phyloP scores from a whole-genome alignment of 306 rosid species.

The Purshia tridentata region DNA sequence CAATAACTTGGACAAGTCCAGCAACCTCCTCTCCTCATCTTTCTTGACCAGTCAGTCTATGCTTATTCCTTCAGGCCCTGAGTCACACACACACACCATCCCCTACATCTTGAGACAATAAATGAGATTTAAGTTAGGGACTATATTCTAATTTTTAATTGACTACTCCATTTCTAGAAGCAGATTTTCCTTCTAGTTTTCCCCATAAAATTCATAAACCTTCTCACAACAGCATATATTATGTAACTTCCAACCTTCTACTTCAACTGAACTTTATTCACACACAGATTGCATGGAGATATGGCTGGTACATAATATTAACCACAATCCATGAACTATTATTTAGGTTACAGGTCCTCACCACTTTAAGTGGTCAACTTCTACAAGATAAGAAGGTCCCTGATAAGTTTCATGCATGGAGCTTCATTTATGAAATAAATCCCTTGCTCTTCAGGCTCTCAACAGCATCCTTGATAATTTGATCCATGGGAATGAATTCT shows the following conservation, averaged over 20 bases:
- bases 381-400: not conserved
- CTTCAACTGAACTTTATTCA: not conserved
- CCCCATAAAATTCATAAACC: not conserved
- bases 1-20: too few species aligned
- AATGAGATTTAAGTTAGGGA: too few species aligned
- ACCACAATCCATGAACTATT: not conserved
- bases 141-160: not conserved
- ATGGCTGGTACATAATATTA: not conserved
- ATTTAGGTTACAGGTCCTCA: conserved; percentile 7
- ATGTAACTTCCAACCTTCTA: too few species aligned
- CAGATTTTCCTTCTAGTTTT: too few species aligned
- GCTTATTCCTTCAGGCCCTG: too few species aligned
- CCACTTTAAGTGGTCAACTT: not conserved
- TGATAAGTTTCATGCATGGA: not conserved
- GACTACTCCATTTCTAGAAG: not conserved
- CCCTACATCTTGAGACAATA: too few species aligned
- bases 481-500: conserved; percentile 78
- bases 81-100: too few species aligned
- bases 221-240: not conserved
- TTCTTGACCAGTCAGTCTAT: too few species aligned
- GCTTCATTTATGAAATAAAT: conserved; percentile 45
- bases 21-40: too few species aligned
- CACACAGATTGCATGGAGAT: not conserved
- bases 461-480: conserved; percentile 78
- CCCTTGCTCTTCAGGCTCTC: conserved; percentile 80